Evolutionary conservation across 2,329 filamentous ascomycete genomes (phyloP).

Genomic region (Aspergillus pseudoviridinutans): DNA sequence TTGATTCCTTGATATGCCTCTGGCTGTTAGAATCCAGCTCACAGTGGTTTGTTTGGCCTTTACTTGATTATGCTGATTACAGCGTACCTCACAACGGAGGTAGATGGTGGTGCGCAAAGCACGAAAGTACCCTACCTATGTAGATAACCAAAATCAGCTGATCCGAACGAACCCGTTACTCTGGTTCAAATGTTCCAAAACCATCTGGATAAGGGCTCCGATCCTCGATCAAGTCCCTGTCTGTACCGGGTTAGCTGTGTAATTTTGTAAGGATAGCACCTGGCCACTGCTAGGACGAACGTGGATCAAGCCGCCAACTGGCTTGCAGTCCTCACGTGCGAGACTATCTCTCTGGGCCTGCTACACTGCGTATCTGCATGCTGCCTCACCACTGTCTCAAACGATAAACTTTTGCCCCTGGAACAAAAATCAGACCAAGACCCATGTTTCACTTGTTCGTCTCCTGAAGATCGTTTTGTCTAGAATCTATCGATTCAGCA

Average conservation of each 20-base stretch:
- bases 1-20: not conserved
- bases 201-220: not conserved
- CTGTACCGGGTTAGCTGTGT: not conserved
- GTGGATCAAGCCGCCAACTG: not conserved
- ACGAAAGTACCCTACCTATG: no score
- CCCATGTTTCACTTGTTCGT: not conserved
- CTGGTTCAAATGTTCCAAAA: not conserved
- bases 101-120: not conserved
- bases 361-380: not conserved
- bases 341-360: not conserved
- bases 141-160: not conserved
- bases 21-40: not conserved
- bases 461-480: slow-evolving; percentile 9
- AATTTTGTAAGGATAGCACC: not conserved
- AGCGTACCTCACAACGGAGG: not conserved
- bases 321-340: not conserved
- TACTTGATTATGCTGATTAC: no score
- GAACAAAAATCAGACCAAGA: not conserved
- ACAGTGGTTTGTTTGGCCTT: not conserved
- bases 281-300: not conserved
- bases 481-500: not conserved
- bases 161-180: not conserved
- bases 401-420: not conserved
- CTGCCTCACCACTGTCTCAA: not conserved
- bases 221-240: not conserved